These are phyloP conservation scores for Saccharomycopsis sp. DNA, from an alignment of 805 yeast species.

Conservation along the genomic window DNA sequence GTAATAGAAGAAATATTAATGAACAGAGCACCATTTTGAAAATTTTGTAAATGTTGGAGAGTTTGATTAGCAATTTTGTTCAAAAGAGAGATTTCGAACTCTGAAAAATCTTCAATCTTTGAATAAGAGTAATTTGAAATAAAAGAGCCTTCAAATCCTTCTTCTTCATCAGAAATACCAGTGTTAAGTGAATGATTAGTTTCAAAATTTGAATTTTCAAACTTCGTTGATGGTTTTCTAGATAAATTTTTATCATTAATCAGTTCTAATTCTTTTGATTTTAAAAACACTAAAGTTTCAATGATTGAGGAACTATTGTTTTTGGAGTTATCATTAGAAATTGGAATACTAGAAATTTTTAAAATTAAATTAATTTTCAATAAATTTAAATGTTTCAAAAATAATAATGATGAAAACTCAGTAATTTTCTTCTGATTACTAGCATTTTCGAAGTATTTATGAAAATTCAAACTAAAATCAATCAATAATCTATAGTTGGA, in stretches of 20 bases:
- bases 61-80: conserved; percentile 17
- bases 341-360: conserved; percentile 6
- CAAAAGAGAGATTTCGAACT: conserved; percentile 1
- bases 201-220: not conserved
- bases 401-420: conserved; percentile 16
- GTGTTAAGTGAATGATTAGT: not conserved
- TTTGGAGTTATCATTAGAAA: not conserved
- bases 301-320: too few species aligned
- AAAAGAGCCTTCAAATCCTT: not conserved
- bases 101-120: not conserved
- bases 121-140: conserved; percentile 4
- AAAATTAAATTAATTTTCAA: conserved; percentile 11
- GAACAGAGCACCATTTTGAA: conserved; percentile 50
- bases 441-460: not conserved
- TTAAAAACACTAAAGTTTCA: conserved; percentile 13
- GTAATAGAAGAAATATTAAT: conserved; percentile 40
- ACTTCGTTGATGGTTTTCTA: too few species aligned
- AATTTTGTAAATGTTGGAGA: conserved; percentile 20
- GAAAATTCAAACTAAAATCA: conserved; percentile 6
- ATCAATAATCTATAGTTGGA: conserved; percentile 6
- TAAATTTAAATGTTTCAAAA: conserved; percentile 13
- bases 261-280: conserved; percentile 6
- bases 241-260: not conserved
- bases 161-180: not conserved
- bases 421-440: conserved; percentile 7